Evolutionary conservation across 331 rosid genomes (phyloP).

Genomic region (Cydonia oblonga): DNA sequence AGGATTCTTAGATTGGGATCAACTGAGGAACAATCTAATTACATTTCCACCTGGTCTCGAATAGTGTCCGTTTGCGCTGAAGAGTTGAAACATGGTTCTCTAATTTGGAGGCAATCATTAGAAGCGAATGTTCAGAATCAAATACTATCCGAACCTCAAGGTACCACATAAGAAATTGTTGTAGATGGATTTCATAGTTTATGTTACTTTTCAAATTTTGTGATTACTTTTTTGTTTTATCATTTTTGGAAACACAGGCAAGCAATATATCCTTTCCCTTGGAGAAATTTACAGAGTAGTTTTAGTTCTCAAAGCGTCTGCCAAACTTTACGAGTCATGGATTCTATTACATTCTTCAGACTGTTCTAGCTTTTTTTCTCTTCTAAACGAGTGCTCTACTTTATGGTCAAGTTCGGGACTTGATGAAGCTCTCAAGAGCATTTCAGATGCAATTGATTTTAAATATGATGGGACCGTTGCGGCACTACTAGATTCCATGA

Average conservation of each 20-base stretch:
- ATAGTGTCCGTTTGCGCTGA: conserved; percentile 47
- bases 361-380: conserved; percentile 31
- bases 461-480: conserved; percentile 18
- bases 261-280: conserved; percentile 49
- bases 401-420: conserved; percentile 79
- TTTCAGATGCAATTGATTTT: conserved; percentile 25
- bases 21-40: conserved; percentile 45
- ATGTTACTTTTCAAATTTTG: neutral
- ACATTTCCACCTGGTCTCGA: conserved; percentile 58
- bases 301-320: conserved; percentile 52
- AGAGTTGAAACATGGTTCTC: conserved; percentile 73
- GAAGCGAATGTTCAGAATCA: conserved; percentile 38
- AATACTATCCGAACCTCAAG: conserved; percentile 51
- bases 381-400: conserved; percentile 44
- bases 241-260: conserved; percentile 38
- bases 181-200: neutral
- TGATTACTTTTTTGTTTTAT: neutral
- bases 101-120: conserved; percentile 60
- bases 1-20: conserved; percentile 58
- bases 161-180: conserved; percentile 23
- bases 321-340: conserved; percentile 68
- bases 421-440: conserved; percentile 47
- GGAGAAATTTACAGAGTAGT: conserved; percentile 82
- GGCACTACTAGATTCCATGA: conserved; percentile 48
- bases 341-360: conserved; percentile 34